Evolutionary conservation across 345 rosid species (phyloP).

Genomic region (Diplotaxis tenuifolia): DNA sequence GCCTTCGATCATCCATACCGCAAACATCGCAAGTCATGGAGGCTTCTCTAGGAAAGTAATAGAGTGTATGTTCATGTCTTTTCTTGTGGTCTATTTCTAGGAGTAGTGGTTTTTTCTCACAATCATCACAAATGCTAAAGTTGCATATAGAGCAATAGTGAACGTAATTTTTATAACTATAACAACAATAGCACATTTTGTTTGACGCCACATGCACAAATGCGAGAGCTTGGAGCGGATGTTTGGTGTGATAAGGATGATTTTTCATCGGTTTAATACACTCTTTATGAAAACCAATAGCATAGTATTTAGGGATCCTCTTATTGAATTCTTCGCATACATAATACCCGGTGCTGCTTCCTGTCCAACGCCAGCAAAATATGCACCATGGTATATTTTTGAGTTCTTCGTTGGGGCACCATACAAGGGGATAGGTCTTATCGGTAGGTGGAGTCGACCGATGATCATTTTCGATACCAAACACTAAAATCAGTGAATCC

Average conservation of each 20-base stretch:
- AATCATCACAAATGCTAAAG: background rate
- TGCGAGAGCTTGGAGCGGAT: background rate
- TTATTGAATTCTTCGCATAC: background rate
- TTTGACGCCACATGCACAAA: background rate
- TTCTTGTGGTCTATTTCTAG: background rate
- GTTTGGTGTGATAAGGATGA: background rate
- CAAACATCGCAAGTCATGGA: constrained; percentile 1
- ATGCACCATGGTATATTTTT: background rate
- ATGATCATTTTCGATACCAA: background rate
- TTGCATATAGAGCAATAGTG: background rate
- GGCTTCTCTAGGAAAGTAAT: background rate
- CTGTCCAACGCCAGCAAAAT: background rate
- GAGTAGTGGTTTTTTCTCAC: background rate
- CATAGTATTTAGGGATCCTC: background rate
- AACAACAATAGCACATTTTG: background rate
- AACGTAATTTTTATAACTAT: background rate
- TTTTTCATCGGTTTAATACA: background rate
- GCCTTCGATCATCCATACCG: background rate
- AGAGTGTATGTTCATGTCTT: background rate
- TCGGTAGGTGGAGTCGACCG: background rate
- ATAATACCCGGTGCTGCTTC: background rate
- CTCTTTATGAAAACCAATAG: background rate
- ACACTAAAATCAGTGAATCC: background rate
- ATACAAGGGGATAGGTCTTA: background rate
- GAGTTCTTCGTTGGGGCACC: background rate